These are phyloP conservation scores for Zygnema circumcarinatum DNA, from an alignment of 139 green algal genomes.

Conservation along the genomic window DNA sequence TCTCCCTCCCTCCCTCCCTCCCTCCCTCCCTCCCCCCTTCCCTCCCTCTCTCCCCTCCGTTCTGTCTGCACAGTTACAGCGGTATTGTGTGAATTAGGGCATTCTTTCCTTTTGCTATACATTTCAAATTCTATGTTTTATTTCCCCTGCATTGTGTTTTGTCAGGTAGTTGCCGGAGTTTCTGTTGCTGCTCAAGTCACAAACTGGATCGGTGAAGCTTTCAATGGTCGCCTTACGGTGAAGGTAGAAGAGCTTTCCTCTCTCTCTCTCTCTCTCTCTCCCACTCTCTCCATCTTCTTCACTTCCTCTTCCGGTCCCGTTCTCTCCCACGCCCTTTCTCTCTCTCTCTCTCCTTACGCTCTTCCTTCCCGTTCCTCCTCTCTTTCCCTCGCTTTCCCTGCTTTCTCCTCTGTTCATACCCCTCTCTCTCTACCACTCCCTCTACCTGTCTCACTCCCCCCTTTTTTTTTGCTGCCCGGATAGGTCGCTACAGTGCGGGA, in stretches of 20 bases:
- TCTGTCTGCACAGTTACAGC: too few species aligned
- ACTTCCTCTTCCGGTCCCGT: not conserved
- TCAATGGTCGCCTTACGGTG: not conserved
- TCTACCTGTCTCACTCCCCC: not conserved
- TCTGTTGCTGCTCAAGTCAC: constrained; percentile 4
- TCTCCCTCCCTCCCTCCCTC: too few species aligned
- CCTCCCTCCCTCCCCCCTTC: too few species aligned
- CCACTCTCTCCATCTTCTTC: not conserved
- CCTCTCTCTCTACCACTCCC: not conserved
- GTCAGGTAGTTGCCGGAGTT: constrained; percentile 42
- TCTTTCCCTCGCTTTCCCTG: not conserved
- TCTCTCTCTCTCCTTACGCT: too few species aligned
- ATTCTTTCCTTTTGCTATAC: too few species aligned
- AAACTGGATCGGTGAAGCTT: constrained; percentile 15
- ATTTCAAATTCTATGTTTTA: too few species aligned
- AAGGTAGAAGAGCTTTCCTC: not conserved
- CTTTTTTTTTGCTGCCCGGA: not conserved
- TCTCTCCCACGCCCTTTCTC: not conserved
- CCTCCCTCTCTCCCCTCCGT: too few species aligned
- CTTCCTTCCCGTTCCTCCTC: not conserved
- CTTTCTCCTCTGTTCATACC: not conserved
- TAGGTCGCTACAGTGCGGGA: constrained; percentile 49
- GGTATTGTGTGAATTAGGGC: too few species aligned
- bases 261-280: not conserved
- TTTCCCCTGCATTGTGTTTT: too few species aligned